phyloP scores from a whole-genome alignment of 768 basidiomycete species.

The Naganishia friedmannii region DNA sequence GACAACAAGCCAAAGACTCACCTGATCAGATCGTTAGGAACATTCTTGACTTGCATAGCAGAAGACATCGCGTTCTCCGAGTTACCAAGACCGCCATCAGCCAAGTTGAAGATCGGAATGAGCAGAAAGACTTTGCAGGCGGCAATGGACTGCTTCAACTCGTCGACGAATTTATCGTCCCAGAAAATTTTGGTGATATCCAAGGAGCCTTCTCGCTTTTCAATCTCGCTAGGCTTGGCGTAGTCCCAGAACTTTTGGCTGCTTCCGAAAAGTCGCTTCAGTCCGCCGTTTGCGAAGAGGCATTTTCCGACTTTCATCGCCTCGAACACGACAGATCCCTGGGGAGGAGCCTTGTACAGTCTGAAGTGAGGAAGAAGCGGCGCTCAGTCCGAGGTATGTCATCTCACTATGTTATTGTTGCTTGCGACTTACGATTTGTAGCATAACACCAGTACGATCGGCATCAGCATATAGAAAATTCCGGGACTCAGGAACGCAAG shows the following conservation, averaged over 20 bases:
- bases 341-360: conserved; percentile 48
- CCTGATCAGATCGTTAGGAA: conserved; percentile 42
- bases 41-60: conserved; percentile 45
- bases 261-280: conserved; percentile 35
- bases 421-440: conserved; percentile 30
- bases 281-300: conserved; percentile 40
- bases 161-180: conserved; percentile 52
- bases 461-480: conserved; percentile 49
- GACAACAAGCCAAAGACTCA: neutral
- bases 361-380: neutral
- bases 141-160: conserved; percentile 42
- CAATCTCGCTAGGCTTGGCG: conserved; percentile 46
- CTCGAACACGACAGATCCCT: conserved; percentile 50
- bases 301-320: conserved; percentile 37
- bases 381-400: neutral
- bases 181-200: conserved; percentile 39
- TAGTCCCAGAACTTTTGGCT: conserved; percentile 46
- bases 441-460: conserved; percentile 42
- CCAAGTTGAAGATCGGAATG: conserved; percentile 48
- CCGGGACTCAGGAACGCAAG: conserved; percentile 45
- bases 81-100: conserved; percentile 47
- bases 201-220: conserved; percentile 31
- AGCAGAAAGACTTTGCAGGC: conserved; percentile 47
- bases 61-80: conserved; percentile 44
- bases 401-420: too few relatives aligned